Evolutionary conservation across 176 grass and related monocot species (phyloP).

Genomic region (Oryza longistaminata): DNA sequence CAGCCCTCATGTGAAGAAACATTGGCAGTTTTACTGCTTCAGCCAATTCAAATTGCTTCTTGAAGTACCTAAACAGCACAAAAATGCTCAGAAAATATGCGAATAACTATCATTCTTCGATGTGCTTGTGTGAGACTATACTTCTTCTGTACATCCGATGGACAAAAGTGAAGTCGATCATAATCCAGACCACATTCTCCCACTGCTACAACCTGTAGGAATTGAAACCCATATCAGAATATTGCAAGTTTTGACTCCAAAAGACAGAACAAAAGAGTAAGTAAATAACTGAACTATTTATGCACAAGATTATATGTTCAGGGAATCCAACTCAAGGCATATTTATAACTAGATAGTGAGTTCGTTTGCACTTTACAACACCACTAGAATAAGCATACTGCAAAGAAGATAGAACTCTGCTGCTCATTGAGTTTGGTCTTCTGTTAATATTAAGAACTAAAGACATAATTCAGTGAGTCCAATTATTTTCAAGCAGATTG

Average conservation of each 20-base stretch:
- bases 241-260: neutral
- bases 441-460: neutral
- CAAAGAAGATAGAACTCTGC: neutral
- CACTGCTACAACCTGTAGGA: slow-evolving; percentile 81
- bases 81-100: slow-evolving; percentile 11
- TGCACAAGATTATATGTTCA: neutral
- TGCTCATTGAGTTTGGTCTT: neutral
- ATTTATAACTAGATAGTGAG: neutral
- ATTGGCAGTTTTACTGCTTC: slow-evolving; percentile 84
- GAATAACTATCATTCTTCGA: neutral
- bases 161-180: slow-evolving; percentile 94
- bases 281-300: slow-evolving; percentile 5
- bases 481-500: neutral
- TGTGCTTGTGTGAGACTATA: slow-evolving; percentile 23
- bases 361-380: neutral
- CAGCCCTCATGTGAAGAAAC: slow-evolving; percentile 99
- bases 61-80: slow-evolving; percentile 70
- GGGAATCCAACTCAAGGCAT: neutral
- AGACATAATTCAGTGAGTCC: neutral
- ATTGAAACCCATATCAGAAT: neutral
- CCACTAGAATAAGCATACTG: neutral
- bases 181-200: slow-evolving; percentile 98
- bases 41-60: slow-evolving; percentile 94
- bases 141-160: slow-evolving; percentile 84
- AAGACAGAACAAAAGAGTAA: neutral